phyloP scores from a whole-genome alignment of 2,329 filamentous ascomycete genomes.

The Seiridium unicorne region DNA sequence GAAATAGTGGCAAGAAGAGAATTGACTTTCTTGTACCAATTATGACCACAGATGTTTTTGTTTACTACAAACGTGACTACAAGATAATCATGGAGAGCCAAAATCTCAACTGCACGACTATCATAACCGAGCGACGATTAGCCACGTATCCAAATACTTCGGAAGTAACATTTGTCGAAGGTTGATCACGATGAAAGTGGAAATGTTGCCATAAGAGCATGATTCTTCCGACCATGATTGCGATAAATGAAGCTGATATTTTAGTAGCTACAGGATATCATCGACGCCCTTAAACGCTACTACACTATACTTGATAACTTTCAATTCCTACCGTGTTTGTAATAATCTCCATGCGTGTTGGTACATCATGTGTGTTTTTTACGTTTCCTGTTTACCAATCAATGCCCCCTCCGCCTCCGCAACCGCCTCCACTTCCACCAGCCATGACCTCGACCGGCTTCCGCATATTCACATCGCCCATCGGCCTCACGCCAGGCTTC shows the following conservation, averaged over 20 bases:
- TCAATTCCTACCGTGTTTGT: no score
- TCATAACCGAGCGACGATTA: no score
- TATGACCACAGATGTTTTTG: not conserved
- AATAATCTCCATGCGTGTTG: not conserved
- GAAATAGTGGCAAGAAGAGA: conserved; percentile 31
- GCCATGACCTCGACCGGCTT: conserved; percentile 37
- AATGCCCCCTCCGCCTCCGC: conserved; percentile 24
- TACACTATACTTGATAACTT: no score
- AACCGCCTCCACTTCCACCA: conserved; percentile 33
- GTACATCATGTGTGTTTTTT: not conserved
- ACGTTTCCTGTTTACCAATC: conserved; percentile 38
- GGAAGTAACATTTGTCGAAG: no score
- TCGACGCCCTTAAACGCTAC: not conserved
- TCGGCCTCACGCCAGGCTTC: conserved; percentile 37
- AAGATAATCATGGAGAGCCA: no score
- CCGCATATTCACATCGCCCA: conserved; percentile 29
- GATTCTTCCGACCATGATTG: no score
- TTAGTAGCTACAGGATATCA: not conserved
- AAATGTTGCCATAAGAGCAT: no score
- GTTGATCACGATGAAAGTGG: no score
- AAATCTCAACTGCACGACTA: no score
- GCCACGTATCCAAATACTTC: no score
- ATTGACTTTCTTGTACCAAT: conserved; percentile 30
- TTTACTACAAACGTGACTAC: no score
- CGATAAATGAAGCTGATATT: no score